These are phyloP conservation scores for Trichoderma simmonsii DNA, from an alignment of 2,329 filamentous ascomycete species.

Conservation along the genomic window DNA sequence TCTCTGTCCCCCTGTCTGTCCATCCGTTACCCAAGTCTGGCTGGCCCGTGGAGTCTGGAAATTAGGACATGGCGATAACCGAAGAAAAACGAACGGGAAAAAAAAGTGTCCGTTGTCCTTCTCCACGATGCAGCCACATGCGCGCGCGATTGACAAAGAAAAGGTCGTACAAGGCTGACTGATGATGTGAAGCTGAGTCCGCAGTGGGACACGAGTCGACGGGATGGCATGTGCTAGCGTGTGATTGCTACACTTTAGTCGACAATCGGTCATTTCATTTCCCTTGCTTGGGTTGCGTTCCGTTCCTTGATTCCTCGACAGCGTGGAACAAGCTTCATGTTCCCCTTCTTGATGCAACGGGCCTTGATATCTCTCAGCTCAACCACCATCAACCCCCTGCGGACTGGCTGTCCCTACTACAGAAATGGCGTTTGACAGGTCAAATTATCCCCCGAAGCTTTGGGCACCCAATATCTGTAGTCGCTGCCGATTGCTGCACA, in stretches of 20 bases:
- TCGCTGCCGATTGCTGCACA: background rate
- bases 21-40: background rate
- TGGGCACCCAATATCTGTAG: background rate
- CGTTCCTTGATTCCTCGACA: background rate
- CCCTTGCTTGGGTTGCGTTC: background rate
- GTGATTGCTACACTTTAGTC: background rate
- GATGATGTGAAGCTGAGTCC: background rate
- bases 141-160: conserved; percentile 3
- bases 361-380: background rate
- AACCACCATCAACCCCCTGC: background rate
- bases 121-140: conserved; percentile 14
- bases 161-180: background rate
- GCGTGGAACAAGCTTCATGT: background rate
- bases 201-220: background rate
- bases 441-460: background rate
- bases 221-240: conserved; percentile 2
- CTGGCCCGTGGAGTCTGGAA: background rate
- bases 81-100: conserved; percentile 1
- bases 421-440: background rate
- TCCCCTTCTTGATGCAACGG: background rate
- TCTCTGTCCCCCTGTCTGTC: background rate
- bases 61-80: conserved; percentile 12
- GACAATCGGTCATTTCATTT: background rate
- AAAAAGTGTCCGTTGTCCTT: background rate
- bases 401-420: background rate